A percentile compares a stretch with the other conserved stretches of the same genome.
These are phyloP conservation scores for Tuber brumale DNA, from an alignment of 495 filamentous ascomycete species.

Conservation along the genomic window DNA sequence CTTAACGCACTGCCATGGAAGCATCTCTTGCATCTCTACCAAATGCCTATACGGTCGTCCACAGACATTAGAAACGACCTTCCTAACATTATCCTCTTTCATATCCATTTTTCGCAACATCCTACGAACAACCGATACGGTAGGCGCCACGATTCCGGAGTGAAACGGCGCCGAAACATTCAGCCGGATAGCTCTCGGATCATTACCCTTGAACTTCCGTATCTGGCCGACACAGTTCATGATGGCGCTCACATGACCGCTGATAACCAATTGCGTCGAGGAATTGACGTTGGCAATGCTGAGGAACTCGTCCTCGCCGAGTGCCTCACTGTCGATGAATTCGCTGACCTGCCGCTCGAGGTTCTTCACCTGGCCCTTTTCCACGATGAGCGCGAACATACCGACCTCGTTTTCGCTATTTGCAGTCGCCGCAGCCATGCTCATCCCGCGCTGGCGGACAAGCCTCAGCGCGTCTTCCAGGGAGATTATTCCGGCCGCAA, in stretches of 20 bases:
- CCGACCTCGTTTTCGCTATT: slow-evolving; percentile 68
- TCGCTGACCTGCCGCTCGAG: slow-evolving; percentile 70
- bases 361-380: slow-evolving; percentile 60
- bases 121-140: slow-evolving; percentile 61
- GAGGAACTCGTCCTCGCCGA: slow-evolving; percentile 70
- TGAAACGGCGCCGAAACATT: slow-evolving; percentile 92
- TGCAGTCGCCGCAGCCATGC: slow-evolving; percentile 72
- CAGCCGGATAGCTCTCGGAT: slow-evolving; percentile 78
- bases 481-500: slow-evolving; percentile 67
- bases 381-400: slow-evolving; percentile 89
- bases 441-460: slow-evolving; percentile 71
- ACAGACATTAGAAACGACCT: slow-evolving; percentile 77
- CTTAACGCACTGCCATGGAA: slow-evolving; percentile 73
- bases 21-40: slow-evolving; percentile 64
- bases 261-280: slow-evolving; percentile 92
- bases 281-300: slow-evolving; percentile 90
- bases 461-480: slow-evolving; percentile 72
- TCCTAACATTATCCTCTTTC: slow-evolving; percentile 30
- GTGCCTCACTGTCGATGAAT: slow-evolving; percentile 62
- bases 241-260: slow-evolving; percentile 78
- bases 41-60: slow-evolving; percentile 67
- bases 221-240: slow-evolving; percentile 80
- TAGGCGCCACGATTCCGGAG: slow-evolving; percentile 84
- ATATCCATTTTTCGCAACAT: slow-evolving; percentile 52
- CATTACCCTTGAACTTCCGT: slow-evolving; percentile 85